These are phyloP conservation scores for Ocimum tenuiflorum DNA, from an alignment of 257 asterid genomes.

Conservation along the genomic window DNA sequence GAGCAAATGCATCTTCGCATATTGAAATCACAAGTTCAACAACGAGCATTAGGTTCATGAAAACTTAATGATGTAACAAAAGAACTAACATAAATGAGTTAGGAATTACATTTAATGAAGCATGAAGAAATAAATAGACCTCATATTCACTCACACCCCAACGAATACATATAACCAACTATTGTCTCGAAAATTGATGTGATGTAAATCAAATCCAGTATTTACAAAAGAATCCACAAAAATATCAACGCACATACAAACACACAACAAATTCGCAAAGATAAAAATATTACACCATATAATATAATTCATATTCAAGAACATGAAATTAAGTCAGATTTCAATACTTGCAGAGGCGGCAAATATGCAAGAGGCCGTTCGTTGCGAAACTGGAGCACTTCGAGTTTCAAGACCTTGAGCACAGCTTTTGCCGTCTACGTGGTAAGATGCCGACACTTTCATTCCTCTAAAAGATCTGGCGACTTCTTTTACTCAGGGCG, in stretches of 20 bases:
- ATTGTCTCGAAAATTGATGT: not conserved
- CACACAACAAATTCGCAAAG: too few species aligned
- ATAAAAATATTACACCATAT: too few species aligned
- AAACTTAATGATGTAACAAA: too few species aligned
- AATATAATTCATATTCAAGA: slow-evolving; percentile 16
- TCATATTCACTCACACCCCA: not conserved
- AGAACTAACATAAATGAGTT: too few species aligned
- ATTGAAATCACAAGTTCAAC: too few species aligned
- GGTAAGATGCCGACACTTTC: slow-evolving; percentile 52
- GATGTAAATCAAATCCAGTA: not conserved
- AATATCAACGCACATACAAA: not conserved
- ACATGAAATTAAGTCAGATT: not conserved
- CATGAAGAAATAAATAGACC: not conserved
- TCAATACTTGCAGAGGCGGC: slow-evolving; percentile 52
- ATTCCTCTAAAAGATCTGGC: slow-evolving; percentile 24
- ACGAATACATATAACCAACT: not conserved
- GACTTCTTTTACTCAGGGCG: slow-evolving; percentile 65
- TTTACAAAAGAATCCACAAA: not conserved
- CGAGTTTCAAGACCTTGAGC: slow-evolving; percentile 57
- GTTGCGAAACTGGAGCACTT: slow-evolving; percentile 65
- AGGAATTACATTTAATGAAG: not conserved
- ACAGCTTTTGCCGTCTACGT: slow-evolving; percentile 41
- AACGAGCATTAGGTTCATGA: too few species aligned
- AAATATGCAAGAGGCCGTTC: slow-evolving; percentile 46
- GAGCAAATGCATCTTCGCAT: too few species aligned